Base-by-base conservation (phyloP, 108 stramenopile genomes). In the Craspedostauros australis region DNA sequence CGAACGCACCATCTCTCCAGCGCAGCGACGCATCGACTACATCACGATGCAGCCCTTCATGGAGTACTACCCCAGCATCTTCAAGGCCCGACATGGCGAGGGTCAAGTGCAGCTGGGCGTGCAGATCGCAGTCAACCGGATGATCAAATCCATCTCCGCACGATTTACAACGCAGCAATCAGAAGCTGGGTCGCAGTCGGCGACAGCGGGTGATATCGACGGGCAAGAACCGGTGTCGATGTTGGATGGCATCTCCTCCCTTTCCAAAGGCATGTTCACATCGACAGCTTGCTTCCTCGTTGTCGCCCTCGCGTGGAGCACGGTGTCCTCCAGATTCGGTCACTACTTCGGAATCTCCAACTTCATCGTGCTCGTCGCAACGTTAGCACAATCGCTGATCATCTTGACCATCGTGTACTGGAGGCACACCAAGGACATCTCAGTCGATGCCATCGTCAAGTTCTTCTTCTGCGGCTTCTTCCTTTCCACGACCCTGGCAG, bases 401-500 rank as follows among this genome's bases (percentile, higher is more conserved):
- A 48, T 87, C 3, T 42, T 81, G 33, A 76, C 55, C 23, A 33
- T 67, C 45, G 77, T 81, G 11, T 77, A 83, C 53, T 78, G 77
- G 75, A 64, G 77, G 31, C 64, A 80, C 31, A 39, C 38, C 23
- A 45, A 40, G 36, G 82, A 92, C 51, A 53, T 92, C 14, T 75
- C 75, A 42, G 34, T 85, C 8, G 90, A 92, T 77, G 83, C 83
- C 5, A 53, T 85, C 29, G 73, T 92, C 54, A 92, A 92, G 49
- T 84, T 61, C 63, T 87, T 87, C 70, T 72, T 81, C 3, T 63
- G 56, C 28, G 90, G 90, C 9, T 86, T 92, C 50, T 60, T 73
- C 8, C 42, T 88, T 27, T 73, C 76, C 31, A 86, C 79, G 3
- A 67, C 79, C 2, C 39, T 87, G 68, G 84, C 86, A 0, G 57